Evolutionary conservation across 2,329 filamentous ascomycete species (phyloP).

Genomic region (Botryosphaeria dothidea): DNA sequence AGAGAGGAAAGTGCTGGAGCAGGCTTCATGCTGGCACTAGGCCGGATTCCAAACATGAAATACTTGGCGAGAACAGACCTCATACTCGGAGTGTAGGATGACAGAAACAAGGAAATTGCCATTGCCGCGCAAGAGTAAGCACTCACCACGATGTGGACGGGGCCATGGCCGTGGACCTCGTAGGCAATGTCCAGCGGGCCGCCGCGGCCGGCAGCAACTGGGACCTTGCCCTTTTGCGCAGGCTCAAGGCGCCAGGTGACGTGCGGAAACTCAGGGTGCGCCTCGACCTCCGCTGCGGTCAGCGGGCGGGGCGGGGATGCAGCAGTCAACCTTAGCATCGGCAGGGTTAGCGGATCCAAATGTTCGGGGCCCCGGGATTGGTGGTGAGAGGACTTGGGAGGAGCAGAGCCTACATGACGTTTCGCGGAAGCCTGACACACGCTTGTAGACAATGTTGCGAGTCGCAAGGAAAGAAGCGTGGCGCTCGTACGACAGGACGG

Average conservation of each 20-base stretch:
- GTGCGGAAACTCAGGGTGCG: conserved; percentile 67
- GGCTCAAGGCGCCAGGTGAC: conserved; percentile 71
- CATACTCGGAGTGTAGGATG: conserved; percentile 12
- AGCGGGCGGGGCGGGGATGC: conserved; percentile 33
- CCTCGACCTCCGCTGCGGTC: conserved; percentile 59
- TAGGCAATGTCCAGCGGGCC: conserved; percentile 76
- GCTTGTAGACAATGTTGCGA: conserved; percentile 1
- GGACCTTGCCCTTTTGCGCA: conserved; percentile 58
- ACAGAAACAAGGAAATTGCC: conserved; percentile 10
- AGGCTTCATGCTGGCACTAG: conserved; percentile 13
- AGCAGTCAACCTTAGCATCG: conserved; percentile 10
- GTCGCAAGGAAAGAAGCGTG: background rate
- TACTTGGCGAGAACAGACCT: conserved; percentile 11
- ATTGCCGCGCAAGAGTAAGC: background rate
- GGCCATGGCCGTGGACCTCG: conserved; percentile 76
- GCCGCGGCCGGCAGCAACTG: conserved; percentile 69
- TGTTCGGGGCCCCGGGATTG: background rate
- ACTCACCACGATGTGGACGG: conserved; percentile 72
- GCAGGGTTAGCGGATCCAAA: background rate
- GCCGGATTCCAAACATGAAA: background rate
- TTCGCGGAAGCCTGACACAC: conserved; percentile 3
- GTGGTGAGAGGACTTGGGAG: background rate
- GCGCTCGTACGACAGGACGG: conserved; percentile 11
- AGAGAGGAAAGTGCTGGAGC: conserved; percentile 22
- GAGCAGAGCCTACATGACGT: conserved; percentile 13